phyloP scores from a whole-genome alignment of 306 rosid genomes.

The Lablab purpureus region DNA sequence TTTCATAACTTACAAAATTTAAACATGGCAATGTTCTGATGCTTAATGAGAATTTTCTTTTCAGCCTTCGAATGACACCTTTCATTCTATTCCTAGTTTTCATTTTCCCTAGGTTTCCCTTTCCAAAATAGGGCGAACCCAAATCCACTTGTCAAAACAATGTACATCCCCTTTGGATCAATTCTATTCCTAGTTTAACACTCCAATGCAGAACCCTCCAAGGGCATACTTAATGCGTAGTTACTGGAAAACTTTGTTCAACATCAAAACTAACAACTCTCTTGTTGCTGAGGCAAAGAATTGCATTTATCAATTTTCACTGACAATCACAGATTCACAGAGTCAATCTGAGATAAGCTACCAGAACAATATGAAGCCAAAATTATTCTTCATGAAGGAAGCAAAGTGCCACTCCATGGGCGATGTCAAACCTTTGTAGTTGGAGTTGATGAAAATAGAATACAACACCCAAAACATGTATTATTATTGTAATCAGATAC shows the following conservation, averaged over 20 bases:
- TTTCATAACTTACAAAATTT: constrained; percentile 6
- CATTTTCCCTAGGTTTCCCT: not conserved
- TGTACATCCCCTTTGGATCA: not conserved
- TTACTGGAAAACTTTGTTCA: not conserved
- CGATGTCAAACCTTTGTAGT: not conserved
- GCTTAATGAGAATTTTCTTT: constrained; percentile 22
- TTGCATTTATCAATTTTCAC: constrained; percentile 14
- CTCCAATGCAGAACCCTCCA: not conserved
- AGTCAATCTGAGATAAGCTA: constrained; percentile 17
- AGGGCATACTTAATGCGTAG: constrained; percentile 21
- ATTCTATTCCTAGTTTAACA: not conserved
- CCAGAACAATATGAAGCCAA: not conserved
- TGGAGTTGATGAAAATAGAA: too few relatives aligned
- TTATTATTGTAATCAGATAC: not conserved
- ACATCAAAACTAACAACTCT: constrained; percentile 7
- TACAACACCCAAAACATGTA: too few relatives aligned
- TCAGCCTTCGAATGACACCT: constrained; percentile 3
- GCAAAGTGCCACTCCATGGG: constrained; percentile 23
- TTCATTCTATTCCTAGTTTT: not conserved
- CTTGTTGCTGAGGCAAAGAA: not conserved
- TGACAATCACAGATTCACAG: not conserved
- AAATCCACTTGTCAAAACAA: constrained; percentile 5
- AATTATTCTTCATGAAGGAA: not conserved
- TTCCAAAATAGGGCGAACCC: not conserved
- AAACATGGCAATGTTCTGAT: not conserved